Evolutionary conservation across 108 stramenopile genomes (phyloP).

Genomic region (Skeletonema potamos): DNA sequence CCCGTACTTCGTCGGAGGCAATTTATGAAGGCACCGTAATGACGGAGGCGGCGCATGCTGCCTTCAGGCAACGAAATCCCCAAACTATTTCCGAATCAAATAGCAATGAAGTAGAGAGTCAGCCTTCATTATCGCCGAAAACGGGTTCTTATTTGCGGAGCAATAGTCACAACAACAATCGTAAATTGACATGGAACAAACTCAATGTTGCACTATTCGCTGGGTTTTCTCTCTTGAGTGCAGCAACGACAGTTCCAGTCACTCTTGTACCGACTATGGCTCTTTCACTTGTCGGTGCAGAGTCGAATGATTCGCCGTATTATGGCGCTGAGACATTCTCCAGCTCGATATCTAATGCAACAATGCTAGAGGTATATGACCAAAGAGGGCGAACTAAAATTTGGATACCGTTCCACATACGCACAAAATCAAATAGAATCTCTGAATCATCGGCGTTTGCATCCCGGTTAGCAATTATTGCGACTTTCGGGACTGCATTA

Average conservation of each 20-base stretch:
- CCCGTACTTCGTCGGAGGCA: neutral
- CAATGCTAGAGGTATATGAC: slow-evolving; percentile 41
- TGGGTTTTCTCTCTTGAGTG: slow-evolving; percentile 55
- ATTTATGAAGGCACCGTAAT: neutral
- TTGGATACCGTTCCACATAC: slow-evolving; percentile 39
- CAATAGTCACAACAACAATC: slow-evolving; percentile 1
- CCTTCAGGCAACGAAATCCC: too few species aligned
- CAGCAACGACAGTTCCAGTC: slow-evolving; percentile 61
- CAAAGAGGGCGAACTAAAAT: slow-evolving; percentile 31
- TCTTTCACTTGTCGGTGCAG: slow-evolving; percentile 32
- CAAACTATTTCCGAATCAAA: too few species aligned
- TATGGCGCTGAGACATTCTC: neutral
- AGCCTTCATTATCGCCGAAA: neutral
- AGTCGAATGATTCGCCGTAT: slow-evolving; percentile 31
- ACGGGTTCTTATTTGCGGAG: neutral
- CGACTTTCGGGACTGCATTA: slow-evolving; percentile 66
- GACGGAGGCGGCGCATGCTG: too few species aligned
- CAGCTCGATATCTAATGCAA: neutral
- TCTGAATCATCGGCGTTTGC: slow-evolving; percentile 50
- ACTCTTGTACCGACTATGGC: slow-evolving; percentile 68
- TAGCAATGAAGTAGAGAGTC: neutral
- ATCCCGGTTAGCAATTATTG: slow-evolving; percentile 59
- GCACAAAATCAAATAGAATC: slow-evolving; percentile 15
- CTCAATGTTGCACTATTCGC: slow-evolving; percentile 69
- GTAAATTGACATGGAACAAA: slow-evolving; percentile 50